These are phyloP conservation scores for Ricinus communis DNA, from an alignment of 345 rosid species.

Conservation along the genomic window DNA sequence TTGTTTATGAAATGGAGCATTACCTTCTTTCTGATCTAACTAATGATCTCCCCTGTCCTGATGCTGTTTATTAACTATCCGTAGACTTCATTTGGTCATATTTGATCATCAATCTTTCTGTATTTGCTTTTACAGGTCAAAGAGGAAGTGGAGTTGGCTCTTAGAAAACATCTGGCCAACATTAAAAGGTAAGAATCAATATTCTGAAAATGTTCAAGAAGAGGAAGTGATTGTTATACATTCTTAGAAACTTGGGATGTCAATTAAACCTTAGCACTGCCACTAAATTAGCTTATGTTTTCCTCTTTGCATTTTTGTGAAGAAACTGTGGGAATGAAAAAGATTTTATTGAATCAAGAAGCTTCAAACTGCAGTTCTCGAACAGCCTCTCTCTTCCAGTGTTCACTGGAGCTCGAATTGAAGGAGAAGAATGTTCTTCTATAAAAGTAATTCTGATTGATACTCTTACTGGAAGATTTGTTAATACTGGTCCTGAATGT, in stretches of 20 bases:
- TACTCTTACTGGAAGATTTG: constrained; percentile 53
- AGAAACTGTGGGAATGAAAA: constrained; percentile 71
- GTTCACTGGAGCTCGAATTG: constrained; percentile 91
- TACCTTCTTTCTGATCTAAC: background rate
- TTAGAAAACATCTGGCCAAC: constrained; percentile 61
- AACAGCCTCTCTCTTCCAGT: constrained; percentile 78
- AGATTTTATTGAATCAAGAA: constrained; percentile 53
- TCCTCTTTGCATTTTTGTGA: constrained; percentile 27
- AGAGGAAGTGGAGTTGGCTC: constrained; percentile 93
- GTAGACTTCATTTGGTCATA: background rate
- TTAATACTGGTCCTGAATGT: constrained; percentile 62
- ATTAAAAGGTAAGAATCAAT: constrained; percentile 56
- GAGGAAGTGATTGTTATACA: background rate
- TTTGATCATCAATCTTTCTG: background rate
- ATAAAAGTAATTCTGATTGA: constrained; percentile 74
- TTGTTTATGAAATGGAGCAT: background rate
- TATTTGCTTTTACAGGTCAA: constrained; percentile 57
- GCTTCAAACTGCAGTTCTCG: constrained; percentile 66
- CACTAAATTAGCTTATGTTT: background rate
- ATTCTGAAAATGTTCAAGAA: constrained; percentile 7
- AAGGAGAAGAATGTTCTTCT: constrained; percentile 69
- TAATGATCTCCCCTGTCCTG: background rate
- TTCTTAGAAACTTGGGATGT: background rate
- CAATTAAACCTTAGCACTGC: background rate
- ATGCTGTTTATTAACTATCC: background rate